Evolutionary conservation across 495 filamentous ascomycete species (phyloP).

Genomic region (Haplographium delicatum): DNA sequence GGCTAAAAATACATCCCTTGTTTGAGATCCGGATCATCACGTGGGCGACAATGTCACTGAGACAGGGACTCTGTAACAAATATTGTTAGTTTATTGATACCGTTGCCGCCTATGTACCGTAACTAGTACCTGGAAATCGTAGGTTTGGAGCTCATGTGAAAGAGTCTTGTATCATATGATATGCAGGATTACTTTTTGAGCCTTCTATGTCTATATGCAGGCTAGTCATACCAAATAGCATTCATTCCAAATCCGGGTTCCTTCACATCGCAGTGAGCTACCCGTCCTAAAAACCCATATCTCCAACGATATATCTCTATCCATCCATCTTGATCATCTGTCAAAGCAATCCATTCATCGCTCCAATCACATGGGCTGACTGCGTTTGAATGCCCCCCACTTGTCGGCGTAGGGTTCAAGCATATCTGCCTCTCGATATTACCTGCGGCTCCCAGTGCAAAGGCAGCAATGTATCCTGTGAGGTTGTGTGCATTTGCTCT

Average conservation of each 20-base stretch:
- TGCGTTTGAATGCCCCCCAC: slow-evolving; percentile 79
- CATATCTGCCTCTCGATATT: slow-evolving; percentile 71
- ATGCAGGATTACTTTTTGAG: no score
- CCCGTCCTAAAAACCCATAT: slow-evolving; percentile 70
- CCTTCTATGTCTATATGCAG: no score
- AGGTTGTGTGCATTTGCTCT: slow-evolving; percentile 68
- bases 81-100: no score
- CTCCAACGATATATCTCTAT: slow-evolving; percentile 82
- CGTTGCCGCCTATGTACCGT: no score
- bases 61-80: no score
- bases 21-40: no score
- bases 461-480: slow-evolving; percentile 75
- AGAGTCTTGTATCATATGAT: no score
- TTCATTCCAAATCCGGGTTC: slow-evolving; percentile 88
- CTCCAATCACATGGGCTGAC: slow-evolving; percentile 74
- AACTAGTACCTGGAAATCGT: no score
- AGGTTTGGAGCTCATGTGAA: no score
- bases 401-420: slow-evolving; percentile 77
- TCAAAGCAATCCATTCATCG: slow-evolving; percentile 80
- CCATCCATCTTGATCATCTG: slow-evolving; percentile 78
- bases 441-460: slow-evolving; percentile 62
- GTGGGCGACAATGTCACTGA: no score
- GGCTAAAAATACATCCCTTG: no score
- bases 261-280: slow-evolving; percentile 66
- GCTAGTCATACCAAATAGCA: slow-evolving; percentile 84